Evolutionary conservation across 371 early-diverging fungal genomes (phyloP), one percentile per base, ranked within the genome.

Genomic region (Mucor lusitanicus): DNA sequence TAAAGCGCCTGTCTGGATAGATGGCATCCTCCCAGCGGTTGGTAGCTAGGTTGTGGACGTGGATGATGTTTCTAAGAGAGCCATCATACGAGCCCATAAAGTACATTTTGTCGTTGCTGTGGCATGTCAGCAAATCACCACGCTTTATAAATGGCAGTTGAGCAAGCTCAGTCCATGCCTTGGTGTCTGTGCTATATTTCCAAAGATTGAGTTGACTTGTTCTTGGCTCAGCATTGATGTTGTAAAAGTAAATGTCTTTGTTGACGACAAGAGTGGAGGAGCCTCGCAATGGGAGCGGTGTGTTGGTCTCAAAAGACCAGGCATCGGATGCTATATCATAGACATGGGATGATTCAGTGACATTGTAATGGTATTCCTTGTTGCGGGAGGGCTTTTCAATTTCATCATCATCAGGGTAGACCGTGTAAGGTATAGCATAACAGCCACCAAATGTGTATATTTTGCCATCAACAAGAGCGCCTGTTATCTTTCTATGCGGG

Each of bases 391-490:
- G 21, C 0, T 12, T 13, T 9, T n/a, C 56, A 5, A 21, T 2
- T 13, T n/a, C n/a, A n/a, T 50, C 50, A 3, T 50, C 50, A 12
- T 55, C 32, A 30, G 56, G 56, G n/a, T 55, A 13, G 32, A 55
- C 32, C 1, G 32, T 32, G 23, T 55, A 55, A 55, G 56, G 56
- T 0, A 55, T 55, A 17, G 56, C n/a, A 55, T 55, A 55, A 19
- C 56, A 55, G 8, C 56, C 56, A 30, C 56, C 56, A 19, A 55
- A 55, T n/a, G 56, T 55, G 23, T 55, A 55, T 6, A 55, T 30
- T n/a, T 32, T 55, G 0, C 17, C 28, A 28, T 28, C 32, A 3
- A 55, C 56, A 30, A 30, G 28, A 7, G 56, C 32, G 6, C 56
- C 56, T 30, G 56, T 30, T 28, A 55, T 3, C n/a, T 55, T 55